A percentile compares a stretch with the other conserved stretches of the same genome.
Conservation (phyloP, 257 asterid genomes). For the Verbascum thapsus region DNA sequence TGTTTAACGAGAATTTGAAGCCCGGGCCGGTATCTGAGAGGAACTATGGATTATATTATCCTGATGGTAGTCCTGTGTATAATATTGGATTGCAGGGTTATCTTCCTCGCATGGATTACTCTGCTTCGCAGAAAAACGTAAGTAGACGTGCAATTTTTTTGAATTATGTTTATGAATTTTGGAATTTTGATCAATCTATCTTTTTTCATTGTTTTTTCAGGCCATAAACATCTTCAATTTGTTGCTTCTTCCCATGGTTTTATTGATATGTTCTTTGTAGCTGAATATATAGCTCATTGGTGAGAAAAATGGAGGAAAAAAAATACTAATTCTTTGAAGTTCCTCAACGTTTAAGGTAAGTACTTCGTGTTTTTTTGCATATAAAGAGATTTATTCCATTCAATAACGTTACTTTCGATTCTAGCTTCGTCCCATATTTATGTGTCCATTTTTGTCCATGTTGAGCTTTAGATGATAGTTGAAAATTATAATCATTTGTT, state of each 20-base stretch:
- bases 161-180: neutral
- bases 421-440: neutral
- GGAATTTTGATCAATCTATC: neutral
- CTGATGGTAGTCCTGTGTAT: constrained; percentile 83
- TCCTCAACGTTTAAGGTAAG: constrained; percentile 30
- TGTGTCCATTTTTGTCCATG: too few species aligned
- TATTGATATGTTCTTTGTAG: constrained; percentile 33
- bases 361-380: too few species aligned
- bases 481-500: too few species aligned
- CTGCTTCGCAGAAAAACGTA: constrained; percentile 55
- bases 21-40: constrained; percentile 93
- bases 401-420: too few species aligned
- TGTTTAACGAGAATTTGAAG: constrained; percentile 83
- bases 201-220: constrained; percentile 36
- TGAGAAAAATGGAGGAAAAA: constrained; percentile 29
- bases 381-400: too few species aligned
- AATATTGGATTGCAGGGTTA: constrained; percentile 60
- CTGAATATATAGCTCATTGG: constrained; percentile 1
- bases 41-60: constrained; percentile 83
- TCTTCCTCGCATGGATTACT: constrained; percentile 68
- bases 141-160: constrained; percentile 25
- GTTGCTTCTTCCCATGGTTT: constrained; percentile 35
- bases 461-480: too few species aligned
- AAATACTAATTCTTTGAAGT: constrained; percentile 23
- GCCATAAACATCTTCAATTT: constrained; percentile 27